A percentile compares a stretch with the other conserved stretches of the same genome.
Evolutionary conservation across 768 basidiomycete species (phyloP).

Genomic region (Podaxis sp.): DNA sequence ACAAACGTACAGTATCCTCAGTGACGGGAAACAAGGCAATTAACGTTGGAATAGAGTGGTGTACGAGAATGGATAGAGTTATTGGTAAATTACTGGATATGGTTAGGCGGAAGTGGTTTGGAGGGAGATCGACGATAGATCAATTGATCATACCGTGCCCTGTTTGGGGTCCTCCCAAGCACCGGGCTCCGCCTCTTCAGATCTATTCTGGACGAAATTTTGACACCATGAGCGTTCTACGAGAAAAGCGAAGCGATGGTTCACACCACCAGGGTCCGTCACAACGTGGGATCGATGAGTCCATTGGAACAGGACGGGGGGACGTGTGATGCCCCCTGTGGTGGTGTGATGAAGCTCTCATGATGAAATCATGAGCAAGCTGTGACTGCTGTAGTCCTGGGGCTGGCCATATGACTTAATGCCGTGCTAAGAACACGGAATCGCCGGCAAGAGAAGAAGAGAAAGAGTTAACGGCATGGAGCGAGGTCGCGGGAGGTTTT

Average conservation of each 20-base stretch:
- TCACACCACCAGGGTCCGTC: slow-evolving; percentile 23
- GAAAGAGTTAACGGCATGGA: neutral
- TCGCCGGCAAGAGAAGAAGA: slow-evolving; percentile 4
- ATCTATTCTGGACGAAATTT: slow-evolving; percentile 12
- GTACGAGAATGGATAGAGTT: slow-evolving; percentile 4
- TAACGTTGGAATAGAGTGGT: slow-evolving; percentile 2
- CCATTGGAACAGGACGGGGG: slow-evolving; percentile 11
- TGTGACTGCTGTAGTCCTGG: slow-evolving; percentile 11
- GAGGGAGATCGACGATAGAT: slow-evolving; percentile 12
- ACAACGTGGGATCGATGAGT: slow-evolving; percentile 29
- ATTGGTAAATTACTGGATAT: slow-evolving; percentile 9
- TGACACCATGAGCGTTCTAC: slow-evolving; percentile 17
- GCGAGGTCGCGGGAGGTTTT: slow-evolving; percentile 4
- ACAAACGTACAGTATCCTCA: neutral
- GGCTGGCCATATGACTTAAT: slow-evolving; percentile 11
- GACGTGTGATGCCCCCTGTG: slow-evolving; percentile 18
- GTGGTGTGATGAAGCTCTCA: slow-evolving; percentile 18
- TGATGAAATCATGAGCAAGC: slow-evolving; percentile 18
- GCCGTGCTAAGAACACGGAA: neutral
- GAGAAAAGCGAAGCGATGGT: slow-evolving; percentile 1
- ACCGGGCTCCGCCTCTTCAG: slow-evolving; percentile 3
- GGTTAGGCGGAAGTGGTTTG: slow-evolving; percentile 1
- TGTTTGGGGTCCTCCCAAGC: slow-evolving; percentile 2
- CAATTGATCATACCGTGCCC: neutral
- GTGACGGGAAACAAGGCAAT: neutral